Evolutionary conservation across 441 rosid genomes (phyloP).

Genomic region (Bocquillonia castaneifolia): DNA sequence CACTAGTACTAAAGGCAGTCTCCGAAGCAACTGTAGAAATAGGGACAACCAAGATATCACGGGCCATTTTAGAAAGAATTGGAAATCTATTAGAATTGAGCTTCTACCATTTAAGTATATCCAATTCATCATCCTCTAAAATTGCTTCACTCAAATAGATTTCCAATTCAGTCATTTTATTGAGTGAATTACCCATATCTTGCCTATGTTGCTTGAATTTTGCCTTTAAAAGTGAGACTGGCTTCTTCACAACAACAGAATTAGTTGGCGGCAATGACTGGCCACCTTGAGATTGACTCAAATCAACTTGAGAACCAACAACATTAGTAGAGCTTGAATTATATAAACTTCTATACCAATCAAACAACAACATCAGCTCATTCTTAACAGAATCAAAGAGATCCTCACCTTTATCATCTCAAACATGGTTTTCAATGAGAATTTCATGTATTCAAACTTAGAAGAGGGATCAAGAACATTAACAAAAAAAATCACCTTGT

Average conservation of each 20-base stretch:
- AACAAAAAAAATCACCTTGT: background rate
- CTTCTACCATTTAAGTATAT: background rate
- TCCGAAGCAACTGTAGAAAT: background rate
- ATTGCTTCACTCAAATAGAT: background rate
- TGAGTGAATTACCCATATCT: background rate
- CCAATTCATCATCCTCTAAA: background rate
- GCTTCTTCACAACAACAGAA: background rate
- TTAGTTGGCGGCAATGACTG: background rate
- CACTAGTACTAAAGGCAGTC: background rate
- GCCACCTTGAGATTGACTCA: too few relatives aligned
- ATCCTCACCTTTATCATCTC: background rate
- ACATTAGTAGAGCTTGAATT: too few relatives aligned
- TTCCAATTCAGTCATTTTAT: background rate
- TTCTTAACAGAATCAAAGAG: background rate
- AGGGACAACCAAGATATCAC: background rate
- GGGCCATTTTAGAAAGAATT: background rate
- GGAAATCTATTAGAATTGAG: background rate
- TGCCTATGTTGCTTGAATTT: background rate
- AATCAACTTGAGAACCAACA: too few relatives aligned
- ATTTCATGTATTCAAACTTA: background rate
- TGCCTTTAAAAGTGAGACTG: background rate
- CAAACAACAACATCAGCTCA: background rate
- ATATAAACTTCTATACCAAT: too few relatives aligned
- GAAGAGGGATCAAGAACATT: background rate
- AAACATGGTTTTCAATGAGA: background rate